phyloP scores from a whole-genome alignment of 169 alveolate genomes.

The Cryptosporidium sp. region DNA sequence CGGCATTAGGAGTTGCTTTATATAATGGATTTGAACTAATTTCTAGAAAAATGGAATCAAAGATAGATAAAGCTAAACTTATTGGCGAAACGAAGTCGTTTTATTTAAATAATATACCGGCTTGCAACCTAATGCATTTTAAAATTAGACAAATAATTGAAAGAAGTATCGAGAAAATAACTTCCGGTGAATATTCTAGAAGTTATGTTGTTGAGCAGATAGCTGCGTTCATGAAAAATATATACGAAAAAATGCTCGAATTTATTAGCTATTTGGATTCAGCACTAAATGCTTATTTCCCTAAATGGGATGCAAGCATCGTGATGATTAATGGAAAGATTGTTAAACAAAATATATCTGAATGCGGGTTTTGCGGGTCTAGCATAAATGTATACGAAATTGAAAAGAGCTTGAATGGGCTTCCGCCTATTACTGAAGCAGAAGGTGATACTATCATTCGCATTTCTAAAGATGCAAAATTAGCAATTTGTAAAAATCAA shows the following conservation, averaged over 20 bases:
- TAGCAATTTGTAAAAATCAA: slow-evolving; percentile 24
- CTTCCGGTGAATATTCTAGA: slow-evolving; percentile 34
- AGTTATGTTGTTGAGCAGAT: slow-evolving; percentile 48
- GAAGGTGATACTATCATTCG: background rate
- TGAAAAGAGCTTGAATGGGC: background rate
- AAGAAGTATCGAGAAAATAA: slow-evolving; percentile 1
- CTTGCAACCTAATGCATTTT: slow-evolving; percentile 21
- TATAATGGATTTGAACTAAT: slow-evolving; percentile 84
- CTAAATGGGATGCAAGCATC: slow-evolving; percentile 10
- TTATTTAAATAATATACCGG: background rate
- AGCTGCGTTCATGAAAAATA: slow-evolving; percentile 14
- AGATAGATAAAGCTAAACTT: background rate
- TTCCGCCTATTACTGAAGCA: slow-evolving; percentile 1
- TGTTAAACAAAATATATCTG: background rate
- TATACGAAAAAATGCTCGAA: slow-evolving; percentile 15
- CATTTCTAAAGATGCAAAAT: slow-evolving; percentile 8
- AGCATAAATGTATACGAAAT: slow-evolving; percentile 16
- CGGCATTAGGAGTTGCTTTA: slow-evolving; percentile 87
- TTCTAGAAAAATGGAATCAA: slow-evolving; percentile 78
- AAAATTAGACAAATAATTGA: slow-evolving; percentile 52
- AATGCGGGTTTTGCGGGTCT: slow-evolving; percentile 45
- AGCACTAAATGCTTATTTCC: slow-evolving; percentile 24
- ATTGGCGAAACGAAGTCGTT: background rate
- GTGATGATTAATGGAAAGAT: slow-evolving; percentile 23
- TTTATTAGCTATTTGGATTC: slow-evolving; percentile 26